Evolutionary conservation across 1,284 basidiomycete species (phyloP).

Genomic region (Malassezia cuniculi): DNA sequence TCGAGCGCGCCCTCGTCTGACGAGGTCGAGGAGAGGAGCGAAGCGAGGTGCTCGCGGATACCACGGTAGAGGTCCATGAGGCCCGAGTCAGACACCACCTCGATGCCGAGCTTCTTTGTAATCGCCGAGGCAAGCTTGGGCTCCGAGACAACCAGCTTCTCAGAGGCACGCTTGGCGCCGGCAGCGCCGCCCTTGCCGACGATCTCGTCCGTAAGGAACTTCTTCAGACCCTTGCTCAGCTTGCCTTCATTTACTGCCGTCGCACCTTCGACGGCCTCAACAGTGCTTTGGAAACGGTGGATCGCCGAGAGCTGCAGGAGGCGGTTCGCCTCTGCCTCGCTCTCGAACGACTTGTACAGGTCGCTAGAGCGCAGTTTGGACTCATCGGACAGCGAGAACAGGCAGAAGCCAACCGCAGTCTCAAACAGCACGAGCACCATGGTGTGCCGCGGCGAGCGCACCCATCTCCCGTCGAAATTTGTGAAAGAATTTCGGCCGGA

Average conservation of each 20-base stretch:
- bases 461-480: too few relatives aligned
- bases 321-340: conserved; percentile 76
- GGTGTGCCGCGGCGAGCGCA: conserved; percentile 5
- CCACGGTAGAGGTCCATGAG: conserved; percentile 83
- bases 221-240: conserved; percentile 78
- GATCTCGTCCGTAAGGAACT: conserved; percentile 80
- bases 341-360: conserved; percentile 82
- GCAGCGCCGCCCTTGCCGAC: conserved; percentile 50
- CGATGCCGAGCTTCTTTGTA: conserved; percentile 83
- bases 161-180: conserved; percentile 70
- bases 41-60: conserved; percentile 75
- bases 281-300: conserved; percentile 91
- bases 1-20: conserved; percentile 43
- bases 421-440: conserved; percentile 45
- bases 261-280: conserved; percentile 95
- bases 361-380: conserved; percentile 75
- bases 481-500: too few relatives aligned
- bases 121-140: conserved; percentile 66
- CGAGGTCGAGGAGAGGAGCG: conserved; percentile 52
- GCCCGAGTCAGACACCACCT: conserved; percentile 59
- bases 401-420: conserved; percentile 64
- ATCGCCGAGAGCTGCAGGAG: conserved; percentile 72
- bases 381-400: conserved; percentile 87
- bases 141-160: conserved; percentile 76
- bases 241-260: conserved; percentile 84